phyloP scores from a whole-genome alignment of 768 basidiomycete species.

The Leucosporidium scottii region DNA sequence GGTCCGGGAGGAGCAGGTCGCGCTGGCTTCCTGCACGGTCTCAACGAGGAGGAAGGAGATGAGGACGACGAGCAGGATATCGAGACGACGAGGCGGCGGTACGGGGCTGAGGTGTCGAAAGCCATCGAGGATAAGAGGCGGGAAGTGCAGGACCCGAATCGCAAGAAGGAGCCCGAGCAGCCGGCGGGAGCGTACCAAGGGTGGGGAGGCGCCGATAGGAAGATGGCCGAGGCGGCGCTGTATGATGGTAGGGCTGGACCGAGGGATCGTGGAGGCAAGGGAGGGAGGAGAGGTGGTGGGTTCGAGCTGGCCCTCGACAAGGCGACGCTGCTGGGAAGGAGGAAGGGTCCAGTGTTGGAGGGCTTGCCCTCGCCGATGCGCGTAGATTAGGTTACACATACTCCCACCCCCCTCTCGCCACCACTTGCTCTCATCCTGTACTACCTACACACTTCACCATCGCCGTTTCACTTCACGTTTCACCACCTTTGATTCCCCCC shows the following conservation, averaged over 20 bases:
- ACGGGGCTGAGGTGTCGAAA: constrained; percentile 44
- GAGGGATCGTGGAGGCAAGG: constrained; percentile 52
- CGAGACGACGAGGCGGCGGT: constrained; percentile 49
- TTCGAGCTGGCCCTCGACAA: constrained; percentile 84
- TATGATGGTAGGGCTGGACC: constrained; percentile 66
- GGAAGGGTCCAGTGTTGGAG: constrained; percentile 14
- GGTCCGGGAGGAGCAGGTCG: constrained; percentile 71
- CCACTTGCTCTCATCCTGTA: too few relatives aligned
- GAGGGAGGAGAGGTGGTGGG: constrained; percentile 32
- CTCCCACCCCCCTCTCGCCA: too few relatives aligned
- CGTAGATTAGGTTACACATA: neutral
- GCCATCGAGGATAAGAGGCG: constrained; percentile 45
- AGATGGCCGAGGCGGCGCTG: constrained; percentile 46
- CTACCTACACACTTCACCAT: too few relatives aligned
- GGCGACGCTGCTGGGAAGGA: constrained; percentile 70
- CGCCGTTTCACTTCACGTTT: too few relatives aligned
- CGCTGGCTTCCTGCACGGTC: constrained; percentile 70
- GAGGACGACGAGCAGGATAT: constrained; percentile 53
- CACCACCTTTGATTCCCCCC: too few relatives aligned
- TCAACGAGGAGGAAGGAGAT: constrained; percentile 87
- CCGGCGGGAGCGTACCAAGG: constrained; percentile 42
- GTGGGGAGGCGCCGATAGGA: constrained; percentile 46
- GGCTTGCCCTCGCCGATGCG: neutral
- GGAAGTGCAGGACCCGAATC: constrained; percentile 40
- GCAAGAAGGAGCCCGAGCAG: constrained; percentile 32